Base-by-base conservation (phyloP, 139 green algal species). In the Chlamydomonas asymmetrica region DNA sequence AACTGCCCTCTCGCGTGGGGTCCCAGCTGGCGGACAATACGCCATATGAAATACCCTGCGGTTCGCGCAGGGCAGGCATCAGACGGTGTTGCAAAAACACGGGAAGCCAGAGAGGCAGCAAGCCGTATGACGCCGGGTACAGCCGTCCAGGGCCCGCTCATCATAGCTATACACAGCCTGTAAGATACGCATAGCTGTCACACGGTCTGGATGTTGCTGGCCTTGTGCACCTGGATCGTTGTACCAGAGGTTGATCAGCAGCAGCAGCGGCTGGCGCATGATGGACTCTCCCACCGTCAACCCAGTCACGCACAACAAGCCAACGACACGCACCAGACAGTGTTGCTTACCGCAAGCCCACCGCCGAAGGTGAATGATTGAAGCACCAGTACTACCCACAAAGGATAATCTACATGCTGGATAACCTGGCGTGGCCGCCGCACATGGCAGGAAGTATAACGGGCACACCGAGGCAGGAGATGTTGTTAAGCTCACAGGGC, bases 21-120 rank as follows among this genome's bases (percentile, higher is more conserved):
- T 96, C 92, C 88, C 89, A 97, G 40, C 64, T 86, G 39, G 84
- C 77, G 16, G 74, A 88, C 49, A 97, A 71, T 32, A 92, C 89
- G 54, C 91, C 92, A 45, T 94, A 95, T 0, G 85, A 86, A 71
- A 95, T 95, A 60, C 91, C 92, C 61, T 88, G 38, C 69, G 94
- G 71, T 32, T 88, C 91, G 34, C 79, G 5, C 2, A 37, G 43
- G 3, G 64, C 48, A 18, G 69, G 35, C 62, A 66, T 56, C 25
- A 66, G 41, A 40, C 69, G 7, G 82, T 63, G 25, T 29, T 40
- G 5, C 38, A 27, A 27, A 34, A 22, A 4, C 16, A 52, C 4
- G 32, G 7, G 37, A 35, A 52, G 10, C 37, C 22, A 40, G 31
- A 22, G 18, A 16, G 59, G 31, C 18, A 65, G 5, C 16, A 22